Conservation (phyloP, 306 rosid genomes). For the Casuarina equisetifolia region DNA sequence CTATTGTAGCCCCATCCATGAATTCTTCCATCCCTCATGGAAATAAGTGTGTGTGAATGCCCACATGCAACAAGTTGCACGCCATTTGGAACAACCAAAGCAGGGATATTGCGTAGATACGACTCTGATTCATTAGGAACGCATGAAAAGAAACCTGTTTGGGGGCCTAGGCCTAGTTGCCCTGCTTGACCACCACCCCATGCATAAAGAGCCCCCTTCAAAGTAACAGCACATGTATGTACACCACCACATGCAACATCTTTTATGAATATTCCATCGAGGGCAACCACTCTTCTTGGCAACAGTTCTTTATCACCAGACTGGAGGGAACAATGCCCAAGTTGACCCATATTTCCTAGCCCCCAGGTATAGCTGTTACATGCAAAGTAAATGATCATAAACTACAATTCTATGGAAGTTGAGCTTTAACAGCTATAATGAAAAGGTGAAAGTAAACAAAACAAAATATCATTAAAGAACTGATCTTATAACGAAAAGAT, state of each 20-base stretch:
- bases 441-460: background rate
- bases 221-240: constrained; percentile 80
- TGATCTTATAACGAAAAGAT: background rate
- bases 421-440: background rate
- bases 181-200: constrained; percentile 98
- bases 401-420: constrained; percentile 2
- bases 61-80: constrained; percentile 89
- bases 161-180: constrained; percentile 92
- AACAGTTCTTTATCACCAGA: constrained; percentile 77
- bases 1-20: constrained; percentile 98
- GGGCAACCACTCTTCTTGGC: constrained; percentile 89
- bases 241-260: constrained; percentile 86
- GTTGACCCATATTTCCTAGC: constrained; percentile 91
- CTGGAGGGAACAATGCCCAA: constrained; percentile 94
- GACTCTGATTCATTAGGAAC: constrained; percentile 52
- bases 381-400: constrained; percentile 29
- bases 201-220: constrained; percentile 80
- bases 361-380: constrained; percentile 90
- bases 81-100: constrained; percentile 70
- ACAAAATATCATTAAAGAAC: background rate
- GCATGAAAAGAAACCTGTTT: constrained; percentile 77
- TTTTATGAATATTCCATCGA: constrained; percentile 60
- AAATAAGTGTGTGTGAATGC: constrained; percentile 81
- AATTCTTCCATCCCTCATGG: constrained; percentile 74
- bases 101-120: constrained; percentile 73